Conservation (phyloP, 2,329 filamentous ascomycete genomes). For the Nothomitra cinnamomea region DNA sequence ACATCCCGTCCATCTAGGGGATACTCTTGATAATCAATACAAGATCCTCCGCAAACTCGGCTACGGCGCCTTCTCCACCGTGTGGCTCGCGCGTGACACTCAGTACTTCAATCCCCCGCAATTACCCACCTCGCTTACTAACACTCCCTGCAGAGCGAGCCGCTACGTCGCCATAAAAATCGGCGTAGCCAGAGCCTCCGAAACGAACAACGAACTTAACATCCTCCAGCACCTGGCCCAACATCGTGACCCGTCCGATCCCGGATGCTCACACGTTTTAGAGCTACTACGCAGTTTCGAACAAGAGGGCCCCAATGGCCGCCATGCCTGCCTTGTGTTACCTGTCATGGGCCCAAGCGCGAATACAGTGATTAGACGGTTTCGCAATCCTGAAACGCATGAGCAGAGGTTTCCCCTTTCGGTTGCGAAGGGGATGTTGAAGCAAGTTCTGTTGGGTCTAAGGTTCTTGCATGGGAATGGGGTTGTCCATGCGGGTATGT, state of each 20-base stretch:
- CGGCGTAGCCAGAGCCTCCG: constrained; percentile 15
- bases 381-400: neutral
- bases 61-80: constrained; percentile 15
- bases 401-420: too few relatives aligned
- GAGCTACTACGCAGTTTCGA: constrained; percentile 18
- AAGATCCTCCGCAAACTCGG: constrained; percentile 16
- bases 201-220: constrained; percentile 8
- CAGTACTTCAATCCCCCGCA: constrained; percentile 7
- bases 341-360: constrained; percentile 19
- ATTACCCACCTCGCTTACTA: too few relatives aligned
- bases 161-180: constrained; percentile 20
- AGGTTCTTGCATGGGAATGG: neutral
- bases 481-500: neutral
- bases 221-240: constrained; percentile 4
- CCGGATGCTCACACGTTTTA: constrained; percentile 15
- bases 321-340: constrained; percentile 20
- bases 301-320: constrained; percentile 20
- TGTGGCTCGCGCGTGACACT: constrained; percentile 12
- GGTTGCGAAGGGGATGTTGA: neutral
- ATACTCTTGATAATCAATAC: constrained; percentile 14
- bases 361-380: neutral
- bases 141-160: neutral
- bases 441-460: neutral
- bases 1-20: constrained; percentile 16
- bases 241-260: constrained; percentile 7